Base-by-base conservation (phyloP, 2,329 filamentous ascomycete species). In the Talaromyces pinophilus region DNA sequence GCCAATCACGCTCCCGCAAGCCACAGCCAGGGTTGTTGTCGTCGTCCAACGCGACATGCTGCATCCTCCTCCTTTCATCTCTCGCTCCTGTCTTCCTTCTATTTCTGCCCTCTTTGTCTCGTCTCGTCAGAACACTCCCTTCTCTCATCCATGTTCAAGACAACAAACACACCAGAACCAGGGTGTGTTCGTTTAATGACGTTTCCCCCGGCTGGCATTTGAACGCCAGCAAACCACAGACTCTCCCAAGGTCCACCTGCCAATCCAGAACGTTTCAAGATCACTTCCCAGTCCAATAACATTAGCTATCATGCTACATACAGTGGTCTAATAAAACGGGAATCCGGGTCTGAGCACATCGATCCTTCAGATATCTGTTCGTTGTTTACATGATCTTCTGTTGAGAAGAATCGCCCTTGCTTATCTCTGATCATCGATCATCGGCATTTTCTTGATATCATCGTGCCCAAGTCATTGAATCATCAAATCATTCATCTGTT, bases 171-270 rank as follows among this genome's bases (percentile, higher is more conserved):
- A 46, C 60, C 40, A 62, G 50, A 15, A 38, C 10, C 40, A 48
- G 52, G 62, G 54, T 60, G 63, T 52, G 54, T 65, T 46, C 44
- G 22, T 60, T 65, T 60, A 33, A 65, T 65, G 63, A 65, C 54
- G 55, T 46, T 64, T 59, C 44, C 40, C 42, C 42, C 30, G 38
- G 60, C 60, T 59, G 54, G 65, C 54, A 63, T 60, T 60, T 62
- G 42, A 50, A 59, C 40, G 62, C 62, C 62, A 48, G 62, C 54
- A 60, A 50, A 11, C n/a, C 38, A 19, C 15, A 28, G 35, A 59
- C 15, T 17, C 5, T 38, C 25, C 13, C n/a, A 33, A 59, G 52
- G 38, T 59, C 52, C 54, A 57, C 52, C 62, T 63, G 50, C 25
- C 62, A 63, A 54, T 55, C 33, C 50, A 63, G 61, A 50, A 13